phyloP scores from a whole-genome alignment of 345 rosid genomes.

The Citrus cavaleriei region DNA sequence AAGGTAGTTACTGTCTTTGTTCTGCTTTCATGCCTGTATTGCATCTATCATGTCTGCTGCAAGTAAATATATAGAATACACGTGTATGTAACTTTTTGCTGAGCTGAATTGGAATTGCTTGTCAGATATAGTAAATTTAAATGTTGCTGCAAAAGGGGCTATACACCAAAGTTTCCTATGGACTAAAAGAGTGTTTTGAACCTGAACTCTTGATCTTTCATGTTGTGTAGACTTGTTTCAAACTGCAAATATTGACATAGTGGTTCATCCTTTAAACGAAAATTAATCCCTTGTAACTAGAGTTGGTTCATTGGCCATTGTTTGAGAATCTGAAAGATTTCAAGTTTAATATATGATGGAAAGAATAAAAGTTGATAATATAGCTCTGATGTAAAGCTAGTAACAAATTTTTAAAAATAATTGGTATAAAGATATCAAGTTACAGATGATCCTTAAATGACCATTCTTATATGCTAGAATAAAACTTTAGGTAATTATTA shows the following conservation, averaged over 20 bases:
- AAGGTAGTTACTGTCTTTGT: slow-evolving; percentile 30
- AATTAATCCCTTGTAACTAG: neutral
- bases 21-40: neutral
- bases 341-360: neutral
- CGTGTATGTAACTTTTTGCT: neutral
- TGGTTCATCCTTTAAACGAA: neutral
- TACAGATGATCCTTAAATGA: neutral
- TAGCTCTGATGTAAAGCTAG: neutral
- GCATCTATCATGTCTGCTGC: slow-evolving; percentile 9
- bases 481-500: neutral
- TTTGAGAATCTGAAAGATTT: neutral
- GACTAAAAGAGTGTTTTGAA: neutral
- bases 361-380: neutral
- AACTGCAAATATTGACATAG: neutral
- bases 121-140: neutral
- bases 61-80: slow-evolving; percentile 1
- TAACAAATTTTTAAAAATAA: neutral
- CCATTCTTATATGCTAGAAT: neutral
- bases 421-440: neutral
- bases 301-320: neutral
- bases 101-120: neutral
- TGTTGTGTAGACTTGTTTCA: neutral
- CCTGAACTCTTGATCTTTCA: neutral
- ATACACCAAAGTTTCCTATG: neutral
- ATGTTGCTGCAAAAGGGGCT: neutral